phyloP scores from a whole-genome alignment of 2,329 filamentous ascomycete genomes.

The Cylindrodendrum hubeiense region DNA sequence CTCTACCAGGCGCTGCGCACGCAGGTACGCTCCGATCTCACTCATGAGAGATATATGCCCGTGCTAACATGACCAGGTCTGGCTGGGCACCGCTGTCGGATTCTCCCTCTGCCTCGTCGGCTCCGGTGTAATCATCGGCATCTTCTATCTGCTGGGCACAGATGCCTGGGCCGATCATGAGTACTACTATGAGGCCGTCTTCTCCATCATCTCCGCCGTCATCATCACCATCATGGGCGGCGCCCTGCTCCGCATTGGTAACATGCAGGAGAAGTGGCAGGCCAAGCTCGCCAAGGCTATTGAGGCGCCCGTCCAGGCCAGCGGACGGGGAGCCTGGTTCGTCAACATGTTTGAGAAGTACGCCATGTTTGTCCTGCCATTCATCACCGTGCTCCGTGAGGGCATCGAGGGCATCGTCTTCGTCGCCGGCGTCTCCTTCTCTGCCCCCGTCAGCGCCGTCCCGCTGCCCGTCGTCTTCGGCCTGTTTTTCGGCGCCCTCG shows the following conservation, averaged over 20 bases:
- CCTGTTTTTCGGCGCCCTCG: slow-evolving; percentile 71
- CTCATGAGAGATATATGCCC: not conserved
- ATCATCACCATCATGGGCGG: slow-evolving; percentile 88
- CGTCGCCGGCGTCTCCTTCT: slow-evolving; percentile 85
- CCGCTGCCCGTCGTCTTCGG: slow-evolving; percentile 83
- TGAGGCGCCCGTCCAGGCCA: slow-evolving; percentile 62
- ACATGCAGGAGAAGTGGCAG: slow-evolving; percentile 88
- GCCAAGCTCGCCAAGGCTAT: slow-evolving; percentile 81
- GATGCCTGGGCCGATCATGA: slow-evolving; percentile 79
- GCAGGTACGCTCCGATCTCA: slow-evolving; percentile 62
- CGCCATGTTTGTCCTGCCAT: slow-evolving; percentile 87
- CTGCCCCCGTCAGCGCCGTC: slow-evolving; percentile 79
- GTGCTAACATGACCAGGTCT: slow-evolving; percentile 55
- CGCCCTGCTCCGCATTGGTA: slow-evolving; percentile 83
- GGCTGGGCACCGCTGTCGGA: slow-evolving; percentile 62
- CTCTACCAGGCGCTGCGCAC: slow-evolving; percentile 76
- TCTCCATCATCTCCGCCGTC: slow-evolving; percentile 80
- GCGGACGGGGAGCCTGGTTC: slow-evolving; percentile 59
- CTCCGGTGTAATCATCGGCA: slow-evolving; percentile 76
- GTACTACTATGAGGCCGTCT: slow-evolving; percentile 85
- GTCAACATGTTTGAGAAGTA: slow-evolving; percentile 82
- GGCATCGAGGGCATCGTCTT: slow-evolving; percentile 92
- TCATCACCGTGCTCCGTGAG: slow-evolving; percentile 87
- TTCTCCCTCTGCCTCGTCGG: slow-evolving; percentile 72
- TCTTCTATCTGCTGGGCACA: slow-evolving; percentile 76